Evolutionary conservation across 2,329 filamentous ascomycete species (phyloP), one percentile per base, ranked within the genome.

Genomic region (Monosporascus sp.): DNA sequence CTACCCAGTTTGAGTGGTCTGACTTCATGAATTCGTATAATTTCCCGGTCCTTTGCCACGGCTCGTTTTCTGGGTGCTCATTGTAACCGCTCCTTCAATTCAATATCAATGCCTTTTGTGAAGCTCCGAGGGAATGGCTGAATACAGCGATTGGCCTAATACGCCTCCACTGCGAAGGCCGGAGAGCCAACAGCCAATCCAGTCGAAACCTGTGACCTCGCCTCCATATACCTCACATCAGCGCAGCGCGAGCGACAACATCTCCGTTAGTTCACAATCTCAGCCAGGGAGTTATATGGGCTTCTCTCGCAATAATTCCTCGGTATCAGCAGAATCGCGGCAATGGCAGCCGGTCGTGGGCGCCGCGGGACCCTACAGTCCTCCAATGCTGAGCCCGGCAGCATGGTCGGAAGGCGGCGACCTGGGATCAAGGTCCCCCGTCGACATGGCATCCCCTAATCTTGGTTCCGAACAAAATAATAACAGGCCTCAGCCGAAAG

Each of bases 251-350:
- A 55, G 54, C 48, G 57, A 57, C n/a, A 47, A 49, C n/a, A 38
- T 55, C 24, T 56, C 58, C 47, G n/a, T 53, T 3, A 51, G 42
- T 36, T 59, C 52, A 11, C 50, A 36, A 39, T 56, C 53, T 39
- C 57, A 50, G 31, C 15, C 46, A 11, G 51, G 49, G 37, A 49
- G 53, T 22, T 24, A 11, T 17, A 18, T 24, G 22, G 50, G 52
- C 2, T 20, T 51, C 17, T 48, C 47, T 44, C 48, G 41, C 17
- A 31, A 46, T 46, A 24, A 36, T 22, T 53, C 51, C 11, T 49
- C 48, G 27, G 48, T 51, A 31, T 57, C 54, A 42, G 25, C 51
- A n/a, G 53, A 56, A 20, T 50, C 57, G 51, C 53, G 31, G 38
- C 37, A 49, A 54, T 53, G 56, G 53, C 34, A 54, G 37, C 51